Evolutionary conservation across 2,329 filamentous ascomycete species (phyloP), one percentile per base, ranked within the genome.

Genomic region (Stagonosporopsis cucurbitacearum): DNA sequence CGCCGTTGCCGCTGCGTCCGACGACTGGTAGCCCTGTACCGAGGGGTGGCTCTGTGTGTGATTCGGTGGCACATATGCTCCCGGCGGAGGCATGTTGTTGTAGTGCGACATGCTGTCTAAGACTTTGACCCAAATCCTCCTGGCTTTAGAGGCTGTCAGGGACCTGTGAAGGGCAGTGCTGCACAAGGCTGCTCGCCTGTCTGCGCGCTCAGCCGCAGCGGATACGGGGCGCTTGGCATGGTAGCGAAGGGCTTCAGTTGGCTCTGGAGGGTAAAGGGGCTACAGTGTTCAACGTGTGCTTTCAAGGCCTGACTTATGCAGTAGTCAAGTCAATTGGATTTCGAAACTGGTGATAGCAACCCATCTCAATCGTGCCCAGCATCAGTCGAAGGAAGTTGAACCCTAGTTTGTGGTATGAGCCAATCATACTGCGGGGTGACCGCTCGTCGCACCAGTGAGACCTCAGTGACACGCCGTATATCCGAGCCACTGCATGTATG

Each of bases 21-120:
- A 32, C 37, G 57, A 58, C 35, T 59, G 58, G 58, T 54, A 64
- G 23, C 53, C 55, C 48, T 66, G 62, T n/a, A 55, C 25, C 20
- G 58, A 54, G 19, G 57, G 60, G 23, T 60, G 44, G 11, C 50
- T 45, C 26, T 61, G 65, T 36, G 36, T 61, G 20, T 61, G 65
- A 46, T 45, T 63, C 3, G 70, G 67, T 6, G 71, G 66, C 13
- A 63, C 57, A 52, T 73, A 74, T 1, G 63, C 43, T 44, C 69
- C 69, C 19, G 68, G 64, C 2, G 69, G 64, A 33, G 69, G 67
- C 43, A 66, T 65, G 7, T 56, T 64, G n/a, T 67, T 65, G 46
- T 67, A 73, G 44, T 75, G 70, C 35, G 71, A 72, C 72, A 75
- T 75, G 26, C 20, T 53, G 20, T 39, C 33, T 30, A 13, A 28